phyloP scores from a whole-genome alignment of 176 grass and related monocot genomes.

The Sorghum bicolor region DNA sequence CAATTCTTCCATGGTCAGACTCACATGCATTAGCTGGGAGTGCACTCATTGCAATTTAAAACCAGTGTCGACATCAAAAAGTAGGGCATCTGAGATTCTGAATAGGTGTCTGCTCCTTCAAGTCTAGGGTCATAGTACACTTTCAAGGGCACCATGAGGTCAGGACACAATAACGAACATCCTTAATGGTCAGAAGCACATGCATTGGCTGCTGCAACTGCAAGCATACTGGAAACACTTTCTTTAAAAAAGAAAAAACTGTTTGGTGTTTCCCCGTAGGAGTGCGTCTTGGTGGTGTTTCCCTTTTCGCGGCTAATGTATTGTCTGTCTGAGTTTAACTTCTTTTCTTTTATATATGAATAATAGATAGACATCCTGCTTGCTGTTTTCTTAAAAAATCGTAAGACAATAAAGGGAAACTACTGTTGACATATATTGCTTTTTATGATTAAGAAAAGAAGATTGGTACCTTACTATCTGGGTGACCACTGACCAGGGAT shows the following conservation, averaged over 20 bases:
- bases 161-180: constrained; percentile 9
- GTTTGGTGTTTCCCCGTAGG: neutral
- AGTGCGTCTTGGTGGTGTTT: neutral
- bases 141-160: constrained; percentile 4
- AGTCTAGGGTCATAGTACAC: constrained; percentile 7
- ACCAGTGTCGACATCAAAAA: constrained; percentile 14
- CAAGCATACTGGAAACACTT: neutral
- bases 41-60: constrained; percentile 3
- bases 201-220: neutral
- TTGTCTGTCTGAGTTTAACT: neutral
- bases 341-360: neutral
- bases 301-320: neutral
- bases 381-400: neutral
- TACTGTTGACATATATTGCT: constrained; percentile 2
- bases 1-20: constrained; percentile 3
- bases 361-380: neutral
- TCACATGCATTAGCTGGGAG: constrained; percentile 27
- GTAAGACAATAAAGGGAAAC: neutral
- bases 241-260: neutral
- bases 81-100: constrained; percentile 23
- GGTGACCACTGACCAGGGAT: constrained; percentile 10
- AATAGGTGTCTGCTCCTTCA: constrained; percentile 2
- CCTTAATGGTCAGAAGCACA: constrained; percentile 19
- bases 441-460: constrained; percentile 13
- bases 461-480: constrained; percentile 22